Evolutionary conservation across 495 filamentous ascomycete species (phyloP).

Genomic region (Jackrogersella multiformis): DNA sequence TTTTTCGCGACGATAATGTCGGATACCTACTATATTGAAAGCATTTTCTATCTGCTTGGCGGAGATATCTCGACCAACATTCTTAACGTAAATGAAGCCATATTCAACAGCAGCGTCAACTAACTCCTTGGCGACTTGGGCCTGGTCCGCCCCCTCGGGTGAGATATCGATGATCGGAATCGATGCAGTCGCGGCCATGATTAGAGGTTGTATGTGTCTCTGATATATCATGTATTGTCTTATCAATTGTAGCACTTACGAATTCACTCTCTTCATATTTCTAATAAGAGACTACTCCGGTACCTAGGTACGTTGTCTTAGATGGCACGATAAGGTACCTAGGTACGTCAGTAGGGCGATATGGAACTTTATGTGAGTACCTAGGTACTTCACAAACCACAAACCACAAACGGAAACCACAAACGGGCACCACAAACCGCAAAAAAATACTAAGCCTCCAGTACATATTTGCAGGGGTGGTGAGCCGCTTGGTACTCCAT

Average conservation of each 20-base stretch:
- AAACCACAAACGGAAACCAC: not conserved
- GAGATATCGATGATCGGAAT: conserved; percentile 88
- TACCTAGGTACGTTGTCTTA: too few species aligned
- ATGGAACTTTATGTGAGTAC: too few species aligned
- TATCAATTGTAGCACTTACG: not conserved
- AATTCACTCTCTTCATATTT: too few species aligned
- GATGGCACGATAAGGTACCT: too few species aligned
- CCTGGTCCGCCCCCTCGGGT: conserved; percentile 57
- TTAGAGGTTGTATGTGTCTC: not conserved
- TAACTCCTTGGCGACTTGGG: conserved; percentile 71
- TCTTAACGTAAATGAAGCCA: conserved; percentile 89
- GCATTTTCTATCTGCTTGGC: conserved; percentile 70
- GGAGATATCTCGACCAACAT: conserved; percentile 72
- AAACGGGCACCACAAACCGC: too few species aligned
- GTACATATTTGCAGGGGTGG: not conserved
- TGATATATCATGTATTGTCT: not conserved
- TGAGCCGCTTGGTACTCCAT: conserved; percentile 9
- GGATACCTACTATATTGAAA: conserved; percentile 73
- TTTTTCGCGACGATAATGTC: not conserved
- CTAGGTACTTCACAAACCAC: not conserved
- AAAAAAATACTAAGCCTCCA: too few species aligned
- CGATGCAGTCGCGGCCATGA: conserved; percentile 60
- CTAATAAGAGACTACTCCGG: not conserved
- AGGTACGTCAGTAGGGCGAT: too few species aligned
- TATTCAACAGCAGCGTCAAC: conserved; percentile 81